phyloP scores from a whole-genome alignment of 805 yeast genomes.

The Saccharomycopsis sp. region DNA sequence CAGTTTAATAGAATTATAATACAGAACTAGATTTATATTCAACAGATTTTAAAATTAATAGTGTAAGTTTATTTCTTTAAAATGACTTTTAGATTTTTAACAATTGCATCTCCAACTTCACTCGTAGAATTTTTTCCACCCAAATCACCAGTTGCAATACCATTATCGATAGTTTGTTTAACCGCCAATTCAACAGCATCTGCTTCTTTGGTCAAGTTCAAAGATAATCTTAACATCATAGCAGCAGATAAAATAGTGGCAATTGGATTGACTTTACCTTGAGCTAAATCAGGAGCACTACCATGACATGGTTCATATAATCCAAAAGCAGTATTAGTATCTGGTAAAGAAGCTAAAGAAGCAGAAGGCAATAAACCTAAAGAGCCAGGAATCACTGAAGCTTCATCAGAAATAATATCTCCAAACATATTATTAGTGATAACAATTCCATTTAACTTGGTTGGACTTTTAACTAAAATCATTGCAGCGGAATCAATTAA shows the following conservation, averaged over 20 bases:
- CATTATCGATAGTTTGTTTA: conserved; percentile 64
- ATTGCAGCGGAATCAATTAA: conserved; percentile 98
- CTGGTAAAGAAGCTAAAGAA: conserved; percentile 94
- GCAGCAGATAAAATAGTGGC: conserved; percentile 95
- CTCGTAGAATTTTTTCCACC: conserved; percentile 75
- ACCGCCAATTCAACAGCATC: conserved; percentile 85
- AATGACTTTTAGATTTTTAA: conserved; percentile 52
- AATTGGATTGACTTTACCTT: conserved; percentile 85
- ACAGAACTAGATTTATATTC: too few species aligned
- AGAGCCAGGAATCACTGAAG: conserved; percentile 96
- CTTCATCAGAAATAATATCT: conserved; percentile 96
- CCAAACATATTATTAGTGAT: conserved; percentile 97
- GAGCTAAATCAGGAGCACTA: conserved; percentile 89
- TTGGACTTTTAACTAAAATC: conserved; percentile 90
- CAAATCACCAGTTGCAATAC: conserved; percentile 85
- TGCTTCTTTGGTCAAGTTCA: conserved; percentile 77
- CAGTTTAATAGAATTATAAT: neutral
- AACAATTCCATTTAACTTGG: conserved; percentile 82
- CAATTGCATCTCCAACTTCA: conserved; percentile 94
- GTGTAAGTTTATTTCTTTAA: conserved; percentile 21
- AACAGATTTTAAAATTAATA: neutral
- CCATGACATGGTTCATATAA: conserved; percentile 98
- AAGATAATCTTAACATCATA: conserved; percentile 90
- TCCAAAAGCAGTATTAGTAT: conserved; percentile 88
- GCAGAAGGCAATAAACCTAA: conserved; percentile 94